These are phyloP conservation scores for Strobilomyces echinocephalus DNA, from an alignment of 768 basidiomycete genomes.

Conservation along the genomic window DNA sequence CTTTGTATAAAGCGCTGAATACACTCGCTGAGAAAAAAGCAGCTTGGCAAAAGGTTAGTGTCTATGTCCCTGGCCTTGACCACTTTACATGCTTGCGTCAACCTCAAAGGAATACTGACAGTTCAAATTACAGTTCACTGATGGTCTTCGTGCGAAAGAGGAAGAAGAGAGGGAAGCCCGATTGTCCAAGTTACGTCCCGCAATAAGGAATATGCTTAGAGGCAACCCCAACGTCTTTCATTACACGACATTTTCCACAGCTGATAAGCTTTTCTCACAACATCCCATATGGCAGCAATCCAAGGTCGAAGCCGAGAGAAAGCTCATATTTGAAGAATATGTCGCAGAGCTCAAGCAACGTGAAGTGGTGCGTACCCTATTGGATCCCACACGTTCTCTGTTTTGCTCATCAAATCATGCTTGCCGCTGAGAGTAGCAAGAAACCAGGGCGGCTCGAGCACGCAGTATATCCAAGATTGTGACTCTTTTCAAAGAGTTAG, in stretches of 20 bases:
- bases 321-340: slow-evolving; percentile 88
- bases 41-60: slow-evolving; percentile 83
- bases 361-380: slow-evolving; percentile 66
- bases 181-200: slow-evolving; percentile 81
- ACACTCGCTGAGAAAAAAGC: slow-evolving; percentile 93
- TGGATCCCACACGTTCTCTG: background rate
- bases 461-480: slow-evolving; percentile 83
- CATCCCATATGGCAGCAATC: slow-evolving; percentile 92
- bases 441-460: slow-evolving; percentile 67
- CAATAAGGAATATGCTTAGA: slow-evolving; percentile 78
- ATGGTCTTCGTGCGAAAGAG: slow-evolving; percentile 71
- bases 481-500: slow-evolving; percentile 76
- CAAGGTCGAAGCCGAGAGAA: slow-evolving; percentile 79
- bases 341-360: slow-evolving; percentile 78
- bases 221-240: slow-evolving; percentile 86
- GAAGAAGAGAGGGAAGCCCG: slow-evolving; percentile 82
- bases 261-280: slow-evolving; percentile 78
- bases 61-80: background rate
- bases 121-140: slow-evolving; percentile 51
- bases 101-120: slow-evolving; percentile 6
- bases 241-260: slow-evolving; percentile 87
- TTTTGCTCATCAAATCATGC: slow-evolving; percentile 5
- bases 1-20: slow-evolving; percentile 90
- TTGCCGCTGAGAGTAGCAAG: slow-evolving; percentile 49
- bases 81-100: background rate